Conservation (phyloP, 768 basidiomycete genomes). For the Rhizopogon vulgaris region DNA sequence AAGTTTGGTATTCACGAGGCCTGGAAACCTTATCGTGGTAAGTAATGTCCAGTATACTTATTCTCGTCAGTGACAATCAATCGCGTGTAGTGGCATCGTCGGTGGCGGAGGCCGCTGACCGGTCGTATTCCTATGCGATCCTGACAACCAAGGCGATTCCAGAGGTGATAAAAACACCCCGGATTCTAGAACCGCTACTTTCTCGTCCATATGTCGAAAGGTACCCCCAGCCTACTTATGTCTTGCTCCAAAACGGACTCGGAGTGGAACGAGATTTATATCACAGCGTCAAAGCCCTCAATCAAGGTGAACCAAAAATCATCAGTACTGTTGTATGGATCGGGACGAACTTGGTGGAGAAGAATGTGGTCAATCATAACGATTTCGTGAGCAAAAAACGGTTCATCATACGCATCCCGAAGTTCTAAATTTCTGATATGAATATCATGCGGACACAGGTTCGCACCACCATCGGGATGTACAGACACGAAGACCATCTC, state of each 20-base stretch:
- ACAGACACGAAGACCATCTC: constrained; percentile 38
- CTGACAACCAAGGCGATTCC: constrained; percentile 69
- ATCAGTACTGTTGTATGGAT: constrained; percentile 53
- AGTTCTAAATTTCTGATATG: neutral
- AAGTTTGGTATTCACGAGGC: neutral
- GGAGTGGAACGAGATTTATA: constrained; percentile 61
- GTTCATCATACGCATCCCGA: neutral
- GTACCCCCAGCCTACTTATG: constrained; percentile 19
- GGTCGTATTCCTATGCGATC: constrained; percentile 58
- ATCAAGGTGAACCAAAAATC: constrained; percentile 41
- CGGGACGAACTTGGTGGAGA: constrained; percentile 38
- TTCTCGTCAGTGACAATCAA: neutral
- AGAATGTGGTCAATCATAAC: constrained; percentile 36
- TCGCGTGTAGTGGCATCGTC: constrained; percentile 46
- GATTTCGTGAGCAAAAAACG: neutral
- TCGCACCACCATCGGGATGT: constrained; percentile 46
- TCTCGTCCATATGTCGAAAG: constrained; percentile 38
- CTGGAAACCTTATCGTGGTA: neutral
- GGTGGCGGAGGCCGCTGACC: constrained; percentile 54
- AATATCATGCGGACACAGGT: constrained; percentile 32
- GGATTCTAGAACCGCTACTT: constrained; percentile 51
- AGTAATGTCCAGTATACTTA: neutral
- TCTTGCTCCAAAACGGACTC: constrained; percentile 67
- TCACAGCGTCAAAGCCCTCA: constrained; percentile 37
- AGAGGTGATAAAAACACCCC: constrained; percentile 52